Evolutionary conservation across 345 rosid species (phyloP), one percentile per base, ranked within the genome.

Genomic region (Camelina laxa): DNA sequence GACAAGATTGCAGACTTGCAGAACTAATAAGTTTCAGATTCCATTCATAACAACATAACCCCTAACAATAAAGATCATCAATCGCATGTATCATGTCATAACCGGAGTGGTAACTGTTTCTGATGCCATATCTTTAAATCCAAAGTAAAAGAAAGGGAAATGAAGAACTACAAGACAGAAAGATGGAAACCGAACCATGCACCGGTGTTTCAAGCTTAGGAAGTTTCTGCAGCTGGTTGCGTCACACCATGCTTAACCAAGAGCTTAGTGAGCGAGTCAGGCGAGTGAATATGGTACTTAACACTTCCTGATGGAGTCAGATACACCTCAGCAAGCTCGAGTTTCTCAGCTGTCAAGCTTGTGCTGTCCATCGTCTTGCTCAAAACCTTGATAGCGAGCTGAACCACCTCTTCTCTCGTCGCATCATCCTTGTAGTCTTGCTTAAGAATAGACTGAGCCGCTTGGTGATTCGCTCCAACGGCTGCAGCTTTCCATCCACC

Each of bases 401-500:
- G 89, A 33, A 93, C 96, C 0, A 90, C 96, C 54, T 89, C 97
- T 64, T 91, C 98, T 12, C 80, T 70, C 0, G 80, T 45, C 1
- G 70, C 65, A 62, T 64, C 72, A 4, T 77, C 80, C 60, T 77
- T 77, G 5, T 77, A 77, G 57, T 77, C 80, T 39, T 77, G 76
- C 11, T 77, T 77, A 4, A 77, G 67, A 80, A 93, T 91, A 3
- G 98, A 93, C 70, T 93, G 97, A 19, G 97, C 97, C 1, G 97
- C 98, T 74, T 89, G 96, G 75, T 93, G 87, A 78, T 89, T 93
- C 7, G 97, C 96, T 38, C 98, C 96, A 15, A 93, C 70, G 0
- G 96, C 93, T 2, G 97, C 96, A 75, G 93, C 96, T 75, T 93
- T 91, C 97, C 97, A 93, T 2, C 96, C 97, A 12, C 91, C 82